Percentiles rank a stretch among this genome's conserved stretches.
Evolutionary conservation across 2,329 filamentous ascomycete genomes (phyloP).

Genomic region (Fusarium oligoseptatum): DNA sequence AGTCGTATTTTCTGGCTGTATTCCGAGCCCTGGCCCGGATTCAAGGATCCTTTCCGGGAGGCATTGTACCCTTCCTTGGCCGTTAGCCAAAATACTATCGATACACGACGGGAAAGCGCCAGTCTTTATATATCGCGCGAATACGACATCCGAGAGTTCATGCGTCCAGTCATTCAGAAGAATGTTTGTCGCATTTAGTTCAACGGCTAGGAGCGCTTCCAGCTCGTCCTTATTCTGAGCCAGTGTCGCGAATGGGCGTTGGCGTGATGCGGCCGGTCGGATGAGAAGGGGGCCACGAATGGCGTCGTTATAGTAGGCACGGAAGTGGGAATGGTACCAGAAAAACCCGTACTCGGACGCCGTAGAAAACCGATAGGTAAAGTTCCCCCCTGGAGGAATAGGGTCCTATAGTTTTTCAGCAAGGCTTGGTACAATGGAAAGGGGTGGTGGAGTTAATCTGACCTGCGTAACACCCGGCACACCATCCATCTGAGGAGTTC

Average conservation of each 20-base stretch:
- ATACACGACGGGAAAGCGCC: neutral
- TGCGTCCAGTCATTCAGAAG: neutral
- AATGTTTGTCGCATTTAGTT: neutral
- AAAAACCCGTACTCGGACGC: neutral
- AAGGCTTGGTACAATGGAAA: too few relatives aligned
- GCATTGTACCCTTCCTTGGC: neutral
- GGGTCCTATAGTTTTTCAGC: neutral
- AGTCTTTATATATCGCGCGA: neutral
- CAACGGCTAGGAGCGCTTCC: neutral
- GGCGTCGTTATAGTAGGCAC: neutral
- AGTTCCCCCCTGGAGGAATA: neutral
- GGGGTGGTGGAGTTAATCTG: too few relatives aligned
- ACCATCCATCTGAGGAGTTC: neutral
- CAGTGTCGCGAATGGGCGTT: neutral
- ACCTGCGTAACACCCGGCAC: neutral
- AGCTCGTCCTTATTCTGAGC: neutral
- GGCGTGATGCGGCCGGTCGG: neutral
- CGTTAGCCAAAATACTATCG: neutral
- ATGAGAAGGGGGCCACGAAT: neutral
- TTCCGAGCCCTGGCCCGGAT: neutral
- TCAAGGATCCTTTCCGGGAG: neutral
- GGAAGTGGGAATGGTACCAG: neutral
- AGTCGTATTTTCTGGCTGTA: neutral
- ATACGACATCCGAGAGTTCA: neutral
- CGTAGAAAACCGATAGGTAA: neutral